A percentile compares a stretch with the other conserved stretches of the same genome.
Conservation (phyloP, 441 rosid species). For the Eutrema salsugineum region DNA sequence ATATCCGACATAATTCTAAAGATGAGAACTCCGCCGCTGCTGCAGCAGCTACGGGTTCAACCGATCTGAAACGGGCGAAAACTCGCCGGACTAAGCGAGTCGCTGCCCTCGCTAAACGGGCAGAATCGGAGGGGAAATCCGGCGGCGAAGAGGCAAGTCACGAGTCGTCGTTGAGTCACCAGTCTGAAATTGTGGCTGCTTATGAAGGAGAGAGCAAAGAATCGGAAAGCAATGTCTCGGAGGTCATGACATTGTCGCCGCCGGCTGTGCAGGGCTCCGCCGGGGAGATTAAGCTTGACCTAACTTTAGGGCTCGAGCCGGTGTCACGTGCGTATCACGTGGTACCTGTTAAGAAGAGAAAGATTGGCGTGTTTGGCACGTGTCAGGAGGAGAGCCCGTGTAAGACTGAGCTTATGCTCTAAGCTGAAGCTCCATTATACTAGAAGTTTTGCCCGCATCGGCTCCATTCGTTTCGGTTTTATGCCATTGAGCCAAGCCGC, state of each 20-base stretch:
- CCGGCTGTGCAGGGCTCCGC: not conserved
- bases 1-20: slow-evolving; percentile 78
- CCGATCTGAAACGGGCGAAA: slow-evolving; percentile 42
- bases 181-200: slow-evolving; percentile 27
- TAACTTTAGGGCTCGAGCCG: slow-evolving; percentile 44
- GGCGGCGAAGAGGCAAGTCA: slow-evolving; percentile 52
- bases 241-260: slow-evolving; percentile 5
- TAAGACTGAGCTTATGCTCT: slow-evolving; percentile 29
- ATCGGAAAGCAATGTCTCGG: slow-evolving; percentile 35
- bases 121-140: slow-evolving; percentile 10
- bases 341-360: slow-evolving; percentile 54
- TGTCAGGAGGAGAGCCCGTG: slow-evolving; percentile 9
- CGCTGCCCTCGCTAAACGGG: not conserved
- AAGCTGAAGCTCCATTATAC: not conserved
- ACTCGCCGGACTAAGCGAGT: slow-evolving; percentile 56
- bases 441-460: slow-evolving; percentile 11
- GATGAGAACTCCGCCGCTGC: slow-evolving; percentile 47
- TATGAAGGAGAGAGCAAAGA: slow-evolving; percentile 52
- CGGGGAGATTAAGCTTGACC: slow-evolving; percentile 28
- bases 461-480: not conserved
- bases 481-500: not conserved
- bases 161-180: slow-evolving; percentile 39
- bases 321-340: slow-evolving; percentile 33
- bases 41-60: not conserved
- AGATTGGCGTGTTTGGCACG: slow-evolving; percentile 27